Base-by-base conservation (phyloP, 2,329 filamentous ascomycete genomes). In the Diaporthe velutina region DNA sequence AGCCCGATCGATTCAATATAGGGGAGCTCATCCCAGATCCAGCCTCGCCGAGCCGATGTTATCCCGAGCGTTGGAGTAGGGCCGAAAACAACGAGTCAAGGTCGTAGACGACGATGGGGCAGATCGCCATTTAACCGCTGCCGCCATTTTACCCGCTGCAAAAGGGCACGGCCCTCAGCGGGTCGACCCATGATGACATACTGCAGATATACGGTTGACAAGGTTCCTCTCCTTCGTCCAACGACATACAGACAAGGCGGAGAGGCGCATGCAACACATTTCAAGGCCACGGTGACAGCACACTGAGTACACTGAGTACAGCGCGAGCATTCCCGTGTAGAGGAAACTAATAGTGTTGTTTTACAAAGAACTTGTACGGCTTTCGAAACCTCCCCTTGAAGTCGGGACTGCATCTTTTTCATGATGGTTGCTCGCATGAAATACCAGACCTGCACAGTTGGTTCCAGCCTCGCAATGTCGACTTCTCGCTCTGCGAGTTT, bases 131-230 rank as follows among this genome's bases (percentile, higher is more conserved):
- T 68, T 68, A 68, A 52, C 64, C 64, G 64, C 64, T 45, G 64
- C 48, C 64, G 64, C 64, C 64, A 40, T 54, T 68, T 68, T 68
- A 68, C 22, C 64, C 64, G 64, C 64, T 68, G 64, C 64, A 54
- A 4, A 6, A 40, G 33, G 33, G 45, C 64, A 38, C 64, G 48
- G 64, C 48, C 45, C 64, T 38, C 2, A 13, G 48, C n/a, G 33
- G 33, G 13, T 68, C 64, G 35, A 13, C 40, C 13, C n/a, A 68
- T 40, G 48, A 54, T 54, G n/a, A 54, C 48, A 40, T 68, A 33
- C 58, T 64, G 38, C 38, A 45, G n/a, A 30, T 42, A 22, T 33
- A 10, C 28, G 19, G 19, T 22, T 30, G 9, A 17, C 3, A 19
- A 30, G 30, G 54, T 35, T 22, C 30, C 22, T 5, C 1, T 2